These are phyloP conservation scores for Silene noctiflora DNA, from an alignment of 179 eudicot genomes.

Conservation along the genomic window DNA sequence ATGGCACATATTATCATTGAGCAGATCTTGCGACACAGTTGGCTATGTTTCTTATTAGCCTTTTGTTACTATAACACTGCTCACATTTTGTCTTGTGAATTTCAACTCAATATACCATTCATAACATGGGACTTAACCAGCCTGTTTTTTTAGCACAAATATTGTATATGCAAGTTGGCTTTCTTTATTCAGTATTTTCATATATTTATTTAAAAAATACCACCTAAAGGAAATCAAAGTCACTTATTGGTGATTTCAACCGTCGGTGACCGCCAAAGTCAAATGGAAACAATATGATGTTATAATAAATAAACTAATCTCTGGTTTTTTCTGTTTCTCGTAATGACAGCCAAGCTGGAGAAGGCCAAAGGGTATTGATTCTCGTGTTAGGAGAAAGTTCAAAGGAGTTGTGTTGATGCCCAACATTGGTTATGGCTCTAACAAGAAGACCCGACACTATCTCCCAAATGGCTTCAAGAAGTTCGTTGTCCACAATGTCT, in stretches of 20 bases:
- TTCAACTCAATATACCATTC: background rate
- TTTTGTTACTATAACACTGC: conserved; percentile 48
- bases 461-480: conserved; percentile 60
- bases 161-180: no score
- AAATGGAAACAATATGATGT: no score
- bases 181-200: no score
- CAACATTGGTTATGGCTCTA: conserved; percentile 60
- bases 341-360: conserved; percentile 51
- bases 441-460: conserved; percentile 57
- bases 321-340: background rate
- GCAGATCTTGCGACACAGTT: conserved; percentile 55
- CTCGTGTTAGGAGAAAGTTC: conserved; percentile 56
- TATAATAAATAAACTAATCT: background rate
- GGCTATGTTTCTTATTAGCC: conserved; percentile 33
- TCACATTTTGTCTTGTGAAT: conserved; percentile 18
- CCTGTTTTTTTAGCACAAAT: no score
- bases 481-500: conserved; percentile 52
- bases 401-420: conserved; percentile 55
- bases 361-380: conserved; percentile 60
- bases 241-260: no score
- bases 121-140: no score
- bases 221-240: no score
- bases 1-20: conserved; percentile 32
- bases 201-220: no score
- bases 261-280: no score